phyloP scores from a whole-genome alignment of 2,329 filamentous ascomycete genomes.

The Paracoccidioides brasiliensis region DNA sequence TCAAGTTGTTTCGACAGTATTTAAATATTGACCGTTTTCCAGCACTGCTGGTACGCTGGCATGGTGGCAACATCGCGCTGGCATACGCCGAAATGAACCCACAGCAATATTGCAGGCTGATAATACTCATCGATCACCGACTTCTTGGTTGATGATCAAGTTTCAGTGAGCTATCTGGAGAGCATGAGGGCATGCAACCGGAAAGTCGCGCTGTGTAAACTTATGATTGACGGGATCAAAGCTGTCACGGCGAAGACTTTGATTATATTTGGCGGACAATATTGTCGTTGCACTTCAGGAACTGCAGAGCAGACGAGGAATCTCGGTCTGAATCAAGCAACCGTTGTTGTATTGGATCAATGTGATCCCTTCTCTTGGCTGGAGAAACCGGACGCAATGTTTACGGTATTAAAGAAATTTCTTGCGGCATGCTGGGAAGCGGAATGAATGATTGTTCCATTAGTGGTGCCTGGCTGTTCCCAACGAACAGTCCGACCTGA shows the following conservation, averaged over 20 bases:
- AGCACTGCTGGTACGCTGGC: slow-evolving; percentile 16
- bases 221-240: slow-evolving; percentile 13
- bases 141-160: slow-evolving; percentile 11
- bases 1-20: slow-evolving; percentile 16
- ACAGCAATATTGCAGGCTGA: slow-evolving; percentile 11
- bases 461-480: neutral
- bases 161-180: slow-evolving; percentile 10
- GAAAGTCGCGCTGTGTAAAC: slow-evolving; percentile 7
- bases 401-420: slow-evolving; percentile 8
- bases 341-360: slow-evolving; percentile 10
- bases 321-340: slow-evolving; percentile 8
- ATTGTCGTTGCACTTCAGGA: slow-evolving; percentile 13
- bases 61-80: slow-evolving; percentile 18
- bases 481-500: neutral
- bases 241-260: slow-evolving; percentile 16
- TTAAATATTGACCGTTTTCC: slow-evolving; percentile 13
- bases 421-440: slow-evolving; percentile 1
- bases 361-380: slow-evolving; percentile 21
- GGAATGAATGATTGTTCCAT: neutral
- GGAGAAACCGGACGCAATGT: slow-evolving; percentile 11
- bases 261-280: slow-evolving; percentile 16
- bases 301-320: slow-evolving; percentile 12
- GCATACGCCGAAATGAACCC: slow-evolving; percentile 18
- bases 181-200: slow-evolving; percentile 8
- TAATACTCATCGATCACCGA: slow-evolving; percentile 15